Evolutionary conservation across 2,329 filamentous ascomycete species (phyloP), one percentile per base, ranked within the genome.

Genomic region (Calonectria pseudoreteaudii): DNA sequence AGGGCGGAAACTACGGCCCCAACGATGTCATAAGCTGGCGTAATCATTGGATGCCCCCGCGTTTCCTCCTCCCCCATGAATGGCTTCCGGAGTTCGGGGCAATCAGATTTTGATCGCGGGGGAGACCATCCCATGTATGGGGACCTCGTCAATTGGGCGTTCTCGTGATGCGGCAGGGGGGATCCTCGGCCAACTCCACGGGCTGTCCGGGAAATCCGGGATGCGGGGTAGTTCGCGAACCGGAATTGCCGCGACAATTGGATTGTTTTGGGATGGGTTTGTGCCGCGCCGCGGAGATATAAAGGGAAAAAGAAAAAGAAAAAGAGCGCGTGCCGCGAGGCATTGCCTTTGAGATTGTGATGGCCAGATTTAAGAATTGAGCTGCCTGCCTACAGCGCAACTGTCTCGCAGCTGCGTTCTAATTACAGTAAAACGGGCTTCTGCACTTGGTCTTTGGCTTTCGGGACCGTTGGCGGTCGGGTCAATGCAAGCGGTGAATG

Each of bases 31-130:
- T n/a, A 26, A 18, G 56, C 56, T 62, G 56, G 56, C 56, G 34
- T 62, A 62, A 62, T 62, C 56, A 62, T 62, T 62, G 56, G 56
- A 5, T 60, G 62, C 70, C 65, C 65, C 70, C 70, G 53, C 70
- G 53, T 47, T 60, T n/a, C 34, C 26, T 23, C 64, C 64, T 67
- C 66, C 70, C 70, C 52, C 70, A 64, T 52, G 44, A 18, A 28
- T 58, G 47, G 66, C 49, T 13, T 23, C 38, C 66, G 49, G 66
- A 47, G 36, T 47, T 68, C 52, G 52, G 52, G 52, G 16, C n/a
- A 34, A 10, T 26, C 30, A 47, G 50, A 58, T 65, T 65, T 41
- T 44, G 36, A 65, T 44, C 38, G 38, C 60, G 41, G 60, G 60
- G 41, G 60, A 41, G 60, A 44, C 41, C 6, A 31, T 20, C 38